A percentile compares a stretch with the other conserved stretches of the same genome.
phyloP scores from a whole-genome alignment of 805 yeast species.

The Metschnikowia kunwiensis region DNA sequence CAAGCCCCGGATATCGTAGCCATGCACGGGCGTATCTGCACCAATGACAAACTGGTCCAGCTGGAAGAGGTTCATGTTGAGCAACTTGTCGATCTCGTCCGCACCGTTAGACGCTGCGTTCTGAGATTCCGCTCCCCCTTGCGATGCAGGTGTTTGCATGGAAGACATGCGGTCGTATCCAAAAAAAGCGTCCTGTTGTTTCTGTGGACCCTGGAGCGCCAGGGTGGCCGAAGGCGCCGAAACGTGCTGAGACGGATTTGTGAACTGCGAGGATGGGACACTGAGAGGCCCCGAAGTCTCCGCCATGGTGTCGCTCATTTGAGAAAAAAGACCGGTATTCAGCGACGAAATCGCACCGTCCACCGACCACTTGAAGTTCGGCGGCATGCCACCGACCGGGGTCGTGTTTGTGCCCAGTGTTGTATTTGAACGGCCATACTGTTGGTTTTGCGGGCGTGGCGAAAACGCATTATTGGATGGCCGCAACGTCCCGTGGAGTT shows the following conservation, averaged over 20 bases:
- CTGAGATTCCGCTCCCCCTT: slow-evolving; percentile 1
- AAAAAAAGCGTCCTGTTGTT: slow-evolving; percentile 6
- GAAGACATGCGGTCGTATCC: slow-evolving; percentile 7
- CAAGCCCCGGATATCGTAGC: slow-evolving; percentile 19
- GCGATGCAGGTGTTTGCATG: slow-evolving; percentile 3
- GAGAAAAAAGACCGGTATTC: slow-evolving; percentile 13
- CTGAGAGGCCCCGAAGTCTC: background rate
- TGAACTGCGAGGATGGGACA: background rate
- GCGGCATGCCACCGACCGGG: too few relatives aligned
- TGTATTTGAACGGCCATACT: too few relatives aligned
- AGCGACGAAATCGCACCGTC: slow-evolving; percentile 12
- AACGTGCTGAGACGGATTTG: slow-evolving; percentile 4
- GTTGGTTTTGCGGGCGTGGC: slow-evolving; percentile 1
- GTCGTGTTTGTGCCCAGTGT: too few relatives aligned
- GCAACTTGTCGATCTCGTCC: slow-evolving; percentile 40
- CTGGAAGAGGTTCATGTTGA: slow-evolving; percentile 39
- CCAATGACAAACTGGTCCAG: slow-evolving; percentile 31
- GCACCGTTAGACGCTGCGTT: slow-evolving; percentile 17
- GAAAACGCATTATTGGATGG: slow-evolving; percentile 29
- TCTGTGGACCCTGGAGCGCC: background rate
- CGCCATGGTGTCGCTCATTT: slow-evolving; percentile 5
- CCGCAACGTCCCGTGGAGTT: slow-evolving; percentile 43
- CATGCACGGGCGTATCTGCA: slow-evolving; percentile 6
- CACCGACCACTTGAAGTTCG: slow-evolving; percentile 8
- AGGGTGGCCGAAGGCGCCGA: background rate